phyloP scores from a whole-genome alignment of 257 asterid species.

The Solanum paucissectum region DNA sequence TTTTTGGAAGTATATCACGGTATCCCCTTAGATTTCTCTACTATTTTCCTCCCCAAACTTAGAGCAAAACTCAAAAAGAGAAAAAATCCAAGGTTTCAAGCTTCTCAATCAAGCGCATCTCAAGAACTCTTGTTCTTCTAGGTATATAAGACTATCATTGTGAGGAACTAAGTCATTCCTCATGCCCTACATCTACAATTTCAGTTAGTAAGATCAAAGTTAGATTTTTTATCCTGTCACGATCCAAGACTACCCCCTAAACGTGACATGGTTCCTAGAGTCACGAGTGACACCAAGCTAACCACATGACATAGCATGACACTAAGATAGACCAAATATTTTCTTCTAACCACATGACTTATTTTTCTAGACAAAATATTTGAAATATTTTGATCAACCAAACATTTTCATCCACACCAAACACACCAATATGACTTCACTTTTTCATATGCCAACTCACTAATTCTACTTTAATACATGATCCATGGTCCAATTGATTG shows the following conservation, averaged over 20 bases:
- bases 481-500: neutral
- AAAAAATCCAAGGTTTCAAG: neutral
- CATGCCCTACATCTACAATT: neutral
- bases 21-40: neutral
- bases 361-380: no score
- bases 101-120: neutral
- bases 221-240: neutral
- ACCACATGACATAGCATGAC: neutral
- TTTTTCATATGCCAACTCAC: neutral
- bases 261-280: neutral
- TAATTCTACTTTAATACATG: neutral
- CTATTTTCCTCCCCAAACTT: neutral
- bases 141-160: neutral
- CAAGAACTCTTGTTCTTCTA: neutral
- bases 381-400: no score
- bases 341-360: no score
- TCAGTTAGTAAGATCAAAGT: no score
- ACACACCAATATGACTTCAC: neutral
- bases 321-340: no score
- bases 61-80: neutral
- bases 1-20: neutral
- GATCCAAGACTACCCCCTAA: neutral
- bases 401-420: neutral
- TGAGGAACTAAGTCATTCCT: neutral
- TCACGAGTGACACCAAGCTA: neutral